Evolutionary conservation across 2,329 filamentous ascomycete species (phyloP), one percentile per base, ranked within the genome.

Genomic region (Scortechinia acanthostroma): DNA sequence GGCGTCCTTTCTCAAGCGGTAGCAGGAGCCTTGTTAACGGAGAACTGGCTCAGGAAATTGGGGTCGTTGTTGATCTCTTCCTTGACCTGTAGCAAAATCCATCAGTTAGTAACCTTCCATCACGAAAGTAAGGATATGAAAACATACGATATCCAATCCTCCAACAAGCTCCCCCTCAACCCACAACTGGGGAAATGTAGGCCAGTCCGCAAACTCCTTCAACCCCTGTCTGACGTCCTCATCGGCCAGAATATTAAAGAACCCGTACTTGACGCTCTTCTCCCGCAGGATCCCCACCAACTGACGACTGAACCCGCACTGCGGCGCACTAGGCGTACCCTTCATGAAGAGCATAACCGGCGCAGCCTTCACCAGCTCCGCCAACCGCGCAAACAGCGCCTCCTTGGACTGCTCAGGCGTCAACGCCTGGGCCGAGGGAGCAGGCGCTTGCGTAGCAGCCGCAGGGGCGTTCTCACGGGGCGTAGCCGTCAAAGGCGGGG

Each of bases 341-440:
- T 95, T 95, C 89, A 95, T 95, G 66, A 98, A 98, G 21, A 98
- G 73, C 93, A 98, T 98, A 22, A 98, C 91, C 0, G 91, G 89
- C 22, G 93, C 91, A 3, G 93, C 93, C 70, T 91, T 95, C 53
- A 97, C 91, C 25, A 98, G 75, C 54, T 94, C 87, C 17, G 68
- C 76, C 28, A 98, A 72, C 22, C 91, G 77, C 62, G 86, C 83
- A 64, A 89, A 83, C 45, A 98, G 70, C 52, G 94, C 90, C 62
- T 96, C 88, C 68, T 91, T 91, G 43, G 76, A 75, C 63, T 81
- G 75, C 46, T 68, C 74, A 4, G 69, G 50, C 22, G 53, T 50
- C 16, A 55, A 57, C 5, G 59, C 54, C 10, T 30, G 10, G 10
- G 25, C 25, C 35, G 35, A 13, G 20, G 17, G 6, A 40, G 20